Conservation (phyloP, 768 basidiomycete species). For the Podaxis mareebaensis region DNA sequence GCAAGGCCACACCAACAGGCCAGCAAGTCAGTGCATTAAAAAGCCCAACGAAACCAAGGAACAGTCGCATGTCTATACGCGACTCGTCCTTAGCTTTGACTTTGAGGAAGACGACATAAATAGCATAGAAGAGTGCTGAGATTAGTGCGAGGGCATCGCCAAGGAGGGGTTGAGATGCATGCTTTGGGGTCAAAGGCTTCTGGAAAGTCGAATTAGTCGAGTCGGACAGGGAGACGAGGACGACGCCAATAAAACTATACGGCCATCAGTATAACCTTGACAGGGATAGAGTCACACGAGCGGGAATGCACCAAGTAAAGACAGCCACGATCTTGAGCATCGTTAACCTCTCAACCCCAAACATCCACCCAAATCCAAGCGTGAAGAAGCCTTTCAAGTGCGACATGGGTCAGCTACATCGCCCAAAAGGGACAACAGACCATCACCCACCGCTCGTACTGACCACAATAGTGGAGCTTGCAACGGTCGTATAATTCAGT, state of each 20-base stretch:
- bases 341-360: constrained; percentile 78
- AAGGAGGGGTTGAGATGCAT: constrained; percentile 23
- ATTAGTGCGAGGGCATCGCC: constrained; percentile 86
- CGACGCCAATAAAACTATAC: constrained; percentile 65
- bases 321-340: constrained; percentile 76
- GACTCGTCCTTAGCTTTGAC: constrained; percentile 80
- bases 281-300: not conserved
- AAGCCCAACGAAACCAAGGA: constrained; percentile 92
- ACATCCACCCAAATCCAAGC: constrained; percentile 76
- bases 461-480: constrained; percentile 88
- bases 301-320: constrained; percentile 59
- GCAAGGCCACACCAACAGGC: constrained; percentile 78
- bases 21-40: constrained; percentile 78
- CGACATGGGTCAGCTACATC: too few relatives aligned
- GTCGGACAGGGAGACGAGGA: constrained; percentile 87
- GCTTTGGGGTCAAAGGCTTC: not conserved
- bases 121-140: constrained; percentile 83
- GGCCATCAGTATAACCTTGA: not conserved
- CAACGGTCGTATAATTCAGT: constrained; percentile 88
- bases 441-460: constrained; percentile 77
- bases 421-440: not conserved
- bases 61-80: constrained; percentile 88
- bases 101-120: constrained; percentile 89
- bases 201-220: constrained; percentile 34
- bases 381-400: constrained; percentile 82